Evolutionary conservation across 495 filamentous ascomycete genomes (phyloP), one percentile per base, ranked within the genome.

Genomic region (Aspergillus panamensis): DNA sequence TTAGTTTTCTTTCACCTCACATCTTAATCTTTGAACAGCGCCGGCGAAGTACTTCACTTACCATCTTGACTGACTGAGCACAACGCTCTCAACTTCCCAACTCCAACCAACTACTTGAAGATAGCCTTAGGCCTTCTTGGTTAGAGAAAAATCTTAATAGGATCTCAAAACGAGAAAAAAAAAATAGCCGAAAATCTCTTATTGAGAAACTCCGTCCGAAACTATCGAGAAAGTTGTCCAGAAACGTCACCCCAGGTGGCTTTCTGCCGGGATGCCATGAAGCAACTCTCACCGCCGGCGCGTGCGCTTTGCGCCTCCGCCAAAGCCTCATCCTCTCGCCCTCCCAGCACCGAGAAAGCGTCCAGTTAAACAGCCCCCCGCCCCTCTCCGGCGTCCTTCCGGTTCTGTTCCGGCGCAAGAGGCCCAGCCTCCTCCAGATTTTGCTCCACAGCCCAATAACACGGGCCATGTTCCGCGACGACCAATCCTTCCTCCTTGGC

Each of bases 211-310:
- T 25, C 25, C 5, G 2, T 2, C 5, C 25, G 5, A 2, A 25
- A 5, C 25, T 25, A 2, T 25, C 25, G 25, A 39, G 35, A 45
- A 48, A 30, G 25, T 44, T 58, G 48, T 47, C 48, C 37, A 49
- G 47, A 49, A 31, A 12, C 13, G n/a, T 21, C 13, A 47, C n/a
- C 45, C 14, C 33, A 21, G 12, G 29, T 66, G 16, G 19, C 14
- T 45, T 45, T 62, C 63, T 62, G 59, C 64, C 64, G 49, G 16
- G 44, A 64, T 67, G 64, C 25, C 43, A 39, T 21, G n/a, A 39
- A 35, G 30, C 21, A 21, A 30, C 31, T 20, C 50, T 48, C 48
- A 66, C 64, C 64, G 60, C 62, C 51, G 8, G 17, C 48, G 39
- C 1, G 57, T 39, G n/a, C 21, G 6, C 13, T 37, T 40, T 17